Evolutionary conservation across 2,329 filamentous ascomycete genomes (phyloP).

Genomic region (Nothopassalora personata): DNA sequence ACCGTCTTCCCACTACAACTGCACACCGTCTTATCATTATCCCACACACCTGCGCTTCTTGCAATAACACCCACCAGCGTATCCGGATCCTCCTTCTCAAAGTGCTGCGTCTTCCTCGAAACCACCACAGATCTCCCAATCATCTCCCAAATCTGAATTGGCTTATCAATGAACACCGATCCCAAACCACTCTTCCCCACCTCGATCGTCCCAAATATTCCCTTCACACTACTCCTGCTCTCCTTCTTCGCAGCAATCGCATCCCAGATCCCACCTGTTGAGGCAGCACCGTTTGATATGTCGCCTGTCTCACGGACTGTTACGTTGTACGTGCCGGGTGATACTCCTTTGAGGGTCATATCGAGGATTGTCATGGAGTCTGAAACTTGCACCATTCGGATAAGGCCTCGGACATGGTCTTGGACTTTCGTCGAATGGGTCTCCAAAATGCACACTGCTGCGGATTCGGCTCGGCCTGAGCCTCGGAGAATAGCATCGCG

Average conservation of each 20-base stretch:
- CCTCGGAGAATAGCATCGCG: conserved; percentile 91
- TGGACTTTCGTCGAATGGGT: conserved; percentile 60
- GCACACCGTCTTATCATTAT: conserved; percentile 97
- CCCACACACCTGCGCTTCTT: conserved; percentile 94
- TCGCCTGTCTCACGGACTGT: conserved; percentile 83
- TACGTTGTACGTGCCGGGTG: conserved; percentile 74
- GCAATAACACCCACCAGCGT: conserved; percentile 92
- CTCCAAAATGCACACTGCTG: conserved; percentile 93
- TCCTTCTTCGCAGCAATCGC: conserved; percentile 43
- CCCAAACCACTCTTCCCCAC: conserved; percentile 73
- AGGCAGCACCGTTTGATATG: conserved; percentile 75
- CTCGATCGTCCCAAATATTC: conserved; percentile 67
- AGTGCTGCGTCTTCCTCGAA: conserved; percentile 52
- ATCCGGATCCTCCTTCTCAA: conserved; percentile 68
- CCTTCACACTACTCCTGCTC: conserved; percentile 48
- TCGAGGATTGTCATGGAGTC: conserved; percentile 76
- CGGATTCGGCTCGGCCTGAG: conserved; percentile 73
- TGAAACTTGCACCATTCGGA: conserved; percentile 87
- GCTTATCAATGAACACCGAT: conserved; percentile 71
- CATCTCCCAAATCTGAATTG: conserved; percentile 89
- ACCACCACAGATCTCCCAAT: conserved; percentile 91
- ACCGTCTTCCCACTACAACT: conserved; percentile 97
- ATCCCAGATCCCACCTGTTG: conserved; percentile 79
- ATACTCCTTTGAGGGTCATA: conserved; percentile 75
- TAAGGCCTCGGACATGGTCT: conserved; percentile 75